Base-by-base conservation (phyloP, 2,329 filamentous ascomycete species). In the Aspergillus piperis region DNA sequence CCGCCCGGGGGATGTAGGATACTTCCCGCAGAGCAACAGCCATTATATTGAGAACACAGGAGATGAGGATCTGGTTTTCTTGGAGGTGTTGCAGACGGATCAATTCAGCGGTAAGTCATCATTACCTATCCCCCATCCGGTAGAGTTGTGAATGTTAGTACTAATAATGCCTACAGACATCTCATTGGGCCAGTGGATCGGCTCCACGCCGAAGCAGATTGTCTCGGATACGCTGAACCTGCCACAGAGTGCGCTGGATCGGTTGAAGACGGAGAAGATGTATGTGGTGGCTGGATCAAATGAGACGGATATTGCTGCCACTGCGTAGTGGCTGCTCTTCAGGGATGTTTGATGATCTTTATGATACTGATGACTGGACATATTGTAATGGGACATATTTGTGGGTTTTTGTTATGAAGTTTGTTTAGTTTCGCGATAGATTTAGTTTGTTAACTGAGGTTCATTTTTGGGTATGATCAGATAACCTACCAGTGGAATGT, bases 31-130 rank as follows among this genome's bases (percentile, higher is more conserved):
- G 69, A 91, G 90, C 71, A 91, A 90, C 82, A 90, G 88, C 3
- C 90, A 93, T 71, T 93, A 91, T 71, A 89, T 94, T 57, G 90
- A 94, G 81, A 92, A 92, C 68, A 85, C 91, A 5, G 81, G 79
- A 42, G 87, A 89, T n/a, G 85, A 90, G 52, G 89, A 92, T 72
- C 85, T 89, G 17, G 76, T 93, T 71, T 89, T 92, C 74, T 78
- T 93, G 10, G 90, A 93, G 75, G 86, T 93, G 15, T 90, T 93
- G 77, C 82, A 87, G 53, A 84, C 88, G 0, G 86, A 90, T 65
- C 82, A 87, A 72, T 92, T 92, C 71, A 73, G 69, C 15, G 73
- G 73, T 74, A 61, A 15, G 63, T 11, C 65, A 48, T 15, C 23
- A 23, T 27, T 7, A 6, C 13, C 8, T 19, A 23, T 7, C 11